Evolutionary conservation across 2,329 filamentous ascomycete genomes (phyloP).

Genomic region (Colletotrichum lupini): DNA sequence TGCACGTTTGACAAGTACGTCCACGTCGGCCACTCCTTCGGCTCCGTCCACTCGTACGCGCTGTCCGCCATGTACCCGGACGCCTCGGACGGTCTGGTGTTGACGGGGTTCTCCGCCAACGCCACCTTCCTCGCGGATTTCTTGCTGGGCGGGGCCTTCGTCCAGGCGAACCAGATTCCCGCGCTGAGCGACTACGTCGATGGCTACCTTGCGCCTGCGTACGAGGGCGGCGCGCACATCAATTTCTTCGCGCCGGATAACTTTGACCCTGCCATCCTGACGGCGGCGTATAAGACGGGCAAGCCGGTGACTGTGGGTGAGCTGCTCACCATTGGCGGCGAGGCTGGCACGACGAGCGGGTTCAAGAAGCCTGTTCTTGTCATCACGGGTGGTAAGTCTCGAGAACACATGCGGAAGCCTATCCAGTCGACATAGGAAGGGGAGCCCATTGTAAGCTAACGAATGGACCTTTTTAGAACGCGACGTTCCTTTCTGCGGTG

Average conservation of each 20-base stretch:
- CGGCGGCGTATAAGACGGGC: constrained; percentile 56
- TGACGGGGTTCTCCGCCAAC: constrained; percentile 69
- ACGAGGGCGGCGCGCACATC: constrained; percentile 60
- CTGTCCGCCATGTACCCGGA: constrained; percentile 63
- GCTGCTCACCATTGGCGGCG: constrained; percentile 63
- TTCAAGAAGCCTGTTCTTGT: constrained; percentile 68
- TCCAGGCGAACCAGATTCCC: constrained; percentile 50
- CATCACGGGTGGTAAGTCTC: constrained; percentile 62
- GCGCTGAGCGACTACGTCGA: constrained; percentile 49
- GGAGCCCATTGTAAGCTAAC: neutral
- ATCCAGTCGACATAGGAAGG: too few relatives aligned
- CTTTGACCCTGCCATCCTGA: constrained; percentile 66
- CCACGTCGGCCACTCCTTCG: constrained; percentile 74
- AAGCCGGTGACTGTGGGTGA: constrained; percentile 70
- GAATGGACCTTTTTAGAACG: constrained; percentile 43
- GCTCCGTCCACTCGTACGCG: constrained; percentile 67
- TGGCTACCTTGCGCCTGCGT: constrained; percentile 64
- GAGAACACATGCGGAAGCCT: too few relatives aligned
- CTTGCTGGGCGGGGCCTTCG: constrained; percentile 57
- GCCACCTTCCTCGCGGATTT: constrained; percentile 55
- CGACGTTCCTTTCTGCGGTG: constrained; percentile 70
- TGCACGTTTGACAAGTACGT: constrained; percentile 55
- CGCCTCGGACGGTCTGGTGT: constrained; percentile 66
- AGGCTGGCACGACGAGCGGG: constrained; percentile 44
- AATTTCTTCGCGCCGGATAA: constrained; percentile 63